Evolutionary conservation across 169 alveolate genomes (phyloP).

Genomic region (Plasmodium coatneyi): DNA sequence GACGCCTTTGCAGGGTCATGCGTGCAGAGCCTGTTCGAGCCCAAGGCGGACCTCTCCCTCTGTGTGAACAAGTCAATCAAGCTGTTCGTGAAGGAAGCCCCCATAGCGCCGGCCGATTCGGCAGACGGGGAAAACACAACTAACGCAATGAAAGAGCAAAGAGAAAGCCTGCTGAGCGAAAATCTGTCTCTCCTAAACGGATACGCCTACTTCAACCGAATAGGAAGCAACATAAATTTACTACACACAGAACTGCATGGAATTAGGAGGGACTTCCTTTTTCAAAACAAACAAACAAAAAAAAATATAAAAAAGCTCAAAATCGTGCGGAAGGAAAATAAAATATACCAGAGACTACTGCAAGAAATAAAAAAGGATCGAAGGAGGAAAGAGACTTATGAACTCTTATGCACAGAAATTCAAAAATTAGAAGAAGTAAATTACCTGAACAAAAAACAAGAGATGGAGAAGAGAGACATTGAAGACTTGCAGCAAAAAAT

Average conservation of each 20-base stretch:
- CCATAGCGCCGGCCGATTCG: background rate
- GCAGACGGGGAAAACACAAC: background rate
- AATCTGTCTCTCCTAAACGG: constrained; percentile 61
- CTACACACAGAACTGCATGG: constrained; percentile 44
- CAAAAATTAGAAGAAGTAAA: constrained; percentile 57
- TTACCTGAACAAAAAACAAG: constrained; percentile 31
- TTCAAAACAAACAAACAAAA: constrained; percentile 45
- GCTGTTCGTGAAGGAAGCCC: constrained; percentile 39
- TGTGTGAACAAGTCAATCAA: constrained; percentile 59
- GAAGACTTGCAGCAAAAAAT: constrained; percentile 38
- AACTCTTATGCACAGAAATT: constrained; percentile 24
- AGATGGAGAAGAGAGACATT: constrained; percentile 34
- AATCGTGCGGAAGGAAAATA: constrained; percentile 43
- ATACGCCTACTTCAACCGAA: constrained; percentile 30
- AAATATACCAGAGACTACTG: constrained; percentile 21
- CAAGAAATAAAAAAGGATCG: constrained; percentile 38
- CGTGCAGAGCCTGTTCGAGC: constrained; percentile 63
- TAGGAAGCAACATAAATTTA: constrained; percentile 43
- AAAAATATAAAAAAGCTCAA: constrained; percentile 26
- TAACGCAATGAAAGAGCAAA: background rate
- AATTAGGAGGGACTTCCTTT: constrained; percentile 29
- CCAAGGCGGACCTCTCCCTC: constrained; percentile 51
- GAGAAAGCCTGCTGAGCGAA: constrained; percentile 2
- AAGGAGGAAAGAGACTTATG: constrained; percentile 66
- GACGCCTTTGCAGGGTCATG: constrained; percentile 59